Evolutionary conservation across 208 protist genomes (phyloP), one percentile per base, ranked within the genome.

Genomic region (Leishmania amazonensis): DNA sequence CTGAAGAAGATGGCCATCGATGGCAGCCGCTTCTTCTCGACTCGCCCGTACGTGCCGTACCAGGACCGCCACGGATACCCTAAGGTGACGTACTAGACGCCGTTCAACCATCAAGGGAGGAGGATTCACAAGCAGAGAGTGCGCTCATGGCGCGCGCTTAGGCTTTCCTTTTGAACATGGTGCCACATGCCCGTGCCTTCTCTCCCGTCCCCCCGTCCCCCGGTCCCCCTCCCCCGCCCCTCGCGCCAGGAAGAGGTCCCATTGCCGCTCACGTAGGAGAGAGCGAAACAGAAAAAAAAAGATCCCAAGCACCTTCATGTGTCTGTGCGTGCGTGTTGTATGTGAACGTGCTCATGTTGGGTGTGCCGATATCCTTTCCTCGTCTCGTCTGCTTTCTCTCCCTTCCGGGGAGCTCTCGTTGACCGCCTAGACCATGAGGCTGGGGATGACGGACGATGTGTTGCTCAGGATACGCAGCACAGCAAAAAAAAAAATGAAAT

Each of bases 11-110:
- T 95, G 93, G 95, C 87, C 42, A 81, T 81, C 42, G 81, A 92
- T 40, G 87, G 87, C 64, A 88, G 81, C 49, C 80, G 88, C 58
- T 97, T 97, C 86, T 96, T 94, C 81, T 93, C 93, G 40, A 79
- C 93, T 49, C 83, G 94, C 45, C 94, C 94, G 6, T 92, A 91
- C 75, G 88, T 96, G 53, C 91, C 89, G 0, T 96, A 96, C 85
- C 54, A 88, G 77, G 94, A 96, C 81, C 88, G 94, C 51, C 82
- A 82, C 40, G 93, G 91, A 11, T 94, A 82, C 60, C 93, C 93
- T 15, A 84, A 83, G 70, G 85, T 95, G 45, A 84, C 45, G 17
- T 90, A 81, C 65, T 94, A 86, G 62, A 53, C 54, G 62, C 75
- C 11, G 42, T 31, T 58, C 42, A 28, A 40, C 35, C 28, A 62